Conservation (phyloP, 352 stramenopile genomes). For the Halophytophthora polymorphica region DNA sequence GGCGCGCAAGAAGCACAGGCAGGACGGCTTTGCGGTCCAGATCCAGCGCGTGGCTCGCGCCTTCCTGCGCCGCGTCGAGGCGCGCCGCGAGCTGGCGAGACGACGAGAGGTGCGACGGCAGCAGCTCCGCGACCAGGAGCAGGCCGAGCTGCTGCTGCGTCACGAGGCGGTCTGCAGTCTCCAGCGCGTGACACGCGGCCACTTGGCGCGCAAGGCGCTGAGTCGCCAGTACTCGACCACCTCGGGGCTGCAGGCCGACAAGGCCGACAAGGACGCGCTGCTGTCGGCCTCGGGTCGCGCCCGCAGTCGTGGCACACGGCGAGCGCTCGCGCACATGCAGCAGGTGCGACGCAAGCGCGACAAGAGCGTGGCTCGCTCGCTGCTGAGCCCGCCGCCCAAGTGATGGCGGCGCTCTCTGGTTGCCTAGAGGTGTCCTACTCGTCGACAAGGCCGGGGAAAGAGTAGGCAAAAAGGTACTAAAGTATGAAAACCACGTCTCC, state of each 20-base stretch:
- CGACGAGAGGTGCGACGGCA: constrained; percentile 20
- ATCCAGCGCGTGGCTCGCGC: constrained; percentile 34
- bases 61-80: constrained; percentile 30
- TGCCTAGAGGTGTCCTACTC: no score
- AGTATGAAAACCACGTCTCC: no score
- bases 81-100: constrained; percentile 26
- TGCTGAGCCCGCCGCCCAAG: constrained; percentile 13
- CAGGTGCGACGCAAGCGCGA: constrained; percentile 37
- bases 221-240: constrained; percentile 33
- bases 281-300: constrained; percentile 20
- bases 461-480: no score
- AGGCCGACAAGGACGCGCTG: constrained; percentile 28
- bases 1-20: constrained; percentile 24
- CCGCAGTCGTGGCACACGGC: constrained; percentile 21
- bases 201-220: constrained; percentile 30
- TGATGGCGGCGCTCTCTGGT: constrained; percentile 10
- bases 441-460: no score
- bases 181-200: constrained; percentile 38
- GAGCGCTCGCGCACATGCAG: constrained; percentile 30
- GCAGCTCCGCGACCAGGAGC: constrained; percentile 18
- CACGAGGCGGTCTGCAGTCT: constrained; percentile 36
- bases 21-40: constrained; percentile 35
- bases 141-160: constrained; percentile 15
- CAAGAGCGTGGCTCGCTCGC: constrained; percentile 35
- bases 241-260: constrained; percentile 24